Base-by-base conservation (phyloP, 2,329 filamentous ascomycete species). In the Trichoderma sp. region DNA sequence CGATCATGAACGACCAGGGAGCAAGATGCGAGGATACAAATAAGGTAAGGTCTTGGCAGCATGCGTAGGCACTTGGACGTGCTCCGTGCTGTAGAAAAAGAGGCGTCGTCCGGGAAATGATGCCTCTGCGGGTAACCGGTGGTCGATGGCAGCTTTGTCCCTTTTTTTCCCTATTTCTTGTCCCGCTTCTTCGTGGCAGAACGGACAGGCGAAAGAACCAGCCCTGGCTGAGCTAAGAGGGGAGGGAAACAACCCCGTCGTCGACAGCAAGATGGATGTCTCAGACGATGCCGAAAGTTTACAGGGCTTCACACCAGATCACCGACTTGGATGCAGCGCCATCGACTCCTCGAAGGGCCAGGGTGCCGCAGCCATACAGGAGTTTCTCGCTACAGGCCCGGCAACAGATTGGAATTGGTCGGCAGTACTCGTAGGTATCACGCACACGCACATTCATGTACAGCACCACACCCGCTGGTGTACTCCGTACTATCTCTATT, bases 1-100 rank as follows among this genome's bases (percentile, higher is more conserved):
- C 73, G 71, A 74, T 74, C 71, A 72, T 60, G 70, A 68, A 68
- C 59, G 67, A 66, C 71, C 66, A 71, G 66, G 70, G 70, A 61
- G 26, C 46, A 14, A 34, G 59, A 68, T 68, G 58, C 30, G 64
- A 66, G 64, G 39, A 28, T 46, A 66, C 64, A 18, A 66, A 54
- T 24, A 6, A 30, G 34, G 24, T 16, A 28, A 49, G 52, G 63
- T 39, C 63, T 59, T 59, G 56, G 30, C 32, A 32, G 28, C 24
- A 28, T 68, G 49, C 34, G 54, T 39, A 55, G 56, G 58, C 24
- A 49, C 46, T 24, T 24, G n/a, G 4, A 61, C 24, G 34, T 63
- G 58, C 49, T 49, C 24, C 21, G 39, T 14, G 24, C 30, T 32
- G 30, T 10, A 24, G 37, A 66, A 16, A 43, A 32, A 55, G 34